phyloP scores from a whole-genome alignment of 2,329 filamentous ascomycete species.

The Ophiocordyceps camponoti-rufipedis region DNA sequence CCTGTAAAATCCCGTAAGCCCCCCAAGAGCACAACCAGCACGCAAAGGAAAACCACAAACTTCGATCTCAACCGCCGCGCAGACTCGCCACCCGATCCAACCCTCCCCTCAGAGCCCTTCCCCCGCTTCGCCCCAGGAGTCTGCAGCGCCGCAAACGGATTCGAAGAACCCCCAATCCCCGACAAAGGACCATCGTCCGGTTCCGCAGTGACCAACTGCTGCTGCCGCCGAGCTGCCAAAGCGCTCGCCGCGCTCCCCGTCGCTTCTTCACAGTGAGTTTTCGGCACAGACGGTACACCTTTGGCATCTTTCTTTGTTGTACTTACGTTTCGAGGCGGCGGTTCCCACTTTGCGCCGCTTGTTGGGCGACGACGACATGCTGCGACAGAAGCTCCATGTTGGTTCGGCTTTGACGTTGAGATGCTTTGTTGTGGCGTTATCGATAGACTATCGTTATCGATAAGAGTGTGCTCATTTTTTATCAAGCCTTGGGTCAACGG shows the following conservation, averaged over 20 bases:
- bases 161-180: constrained; percentile 7
- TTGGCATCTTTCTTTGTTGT: too few species aligned
- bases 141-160: constrained; percentile 13
- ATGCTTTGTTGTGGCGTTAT: too few species aligned
- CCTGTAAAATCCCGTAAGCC: background rate
- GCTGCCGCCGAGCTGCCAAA: constrained; percentile 15
- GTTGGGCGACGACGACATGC: constrained; percentile 8
- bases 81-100: background rate
- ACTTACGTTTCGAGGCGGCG: constrained; percentile 1
- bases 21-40: background rate
- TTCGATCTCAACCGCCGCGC: background rate
- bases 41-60: background rate
- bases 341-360: constrained; percentile 17
- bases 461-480: too few species aligned
- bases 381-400: background rate
- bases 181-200: constrained; percentile 2
- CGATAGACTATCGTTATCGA: too few species aligned
- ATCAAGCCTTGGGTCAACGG: too few species aligned
- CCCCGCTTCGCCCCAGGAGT: constrained; percentile 3
- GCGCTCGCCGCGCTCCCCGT: constrained; percentile 18
- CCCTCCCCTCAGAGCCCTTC: constrained; percentile 1
- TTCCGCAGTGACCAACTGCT: constrained; percentile 6
- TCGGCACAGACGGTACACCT: too few species aligned
- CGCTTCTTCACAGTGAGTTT: background rate
- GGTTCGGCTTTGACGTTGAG: too few species aligned